Percentiles rank a stretch among this genome's conserved stretches.
These are phyloP conservation scores for Saprolegnia parasitica DNA, from an alignment of 352 stramenopile species.

Conservation along the genomic window DNA sequence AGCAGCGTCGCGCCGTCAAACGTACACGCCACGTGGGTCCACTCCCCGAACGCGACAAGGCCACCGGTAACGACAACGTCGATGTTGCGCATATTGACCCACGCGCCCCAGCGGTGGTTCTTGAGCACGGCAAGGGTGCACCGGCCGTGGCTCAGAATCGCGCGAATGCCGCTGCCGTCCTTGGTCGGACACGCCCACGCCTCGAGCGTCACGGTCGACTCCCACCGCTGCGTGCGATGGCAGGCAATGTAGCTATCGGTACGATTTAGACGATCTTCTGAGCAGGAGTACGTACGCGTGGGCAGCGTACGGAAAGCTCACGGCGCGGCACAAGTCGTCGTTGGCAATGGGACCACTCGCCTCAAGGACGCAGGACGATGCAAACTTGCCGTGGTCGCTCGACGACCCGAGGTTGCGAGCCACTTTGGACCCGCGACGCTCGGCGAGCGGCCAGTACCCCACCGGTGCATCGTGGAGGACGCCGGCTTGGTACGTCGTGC, in stretches of 20 bases:
- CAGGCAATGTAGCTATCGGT: conserved; percentile 13
- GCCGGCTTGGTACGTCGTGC: conserved; percentile 74
- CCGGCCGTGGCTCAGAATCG: conserved; percentile 38
- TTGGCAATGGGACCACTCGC: conserved; percentile 71
- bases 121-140: conserved; percentile 69
- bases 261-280: not conserved
- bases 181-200: conserved; percentile 33
- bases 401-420: conserved; percentile 68
- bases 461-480: conserved; percentile 56
- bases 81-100: conserved; percentile 70
- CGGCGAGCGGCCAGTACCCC: conserved; percentile 86
- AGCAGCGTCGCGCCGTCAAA: conserved; percentile 84
- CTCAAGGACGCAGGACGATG: conserved; percentile 65
- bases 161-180: conserved; percentile 16
- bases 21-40: conserved; percentile 83
- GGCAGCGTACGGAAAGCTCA: conserved; percentile 52
- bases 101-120: conserved; percentile 74
- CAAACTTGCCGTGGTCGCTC: conserved; percentile 48
- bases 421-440: conserved; percentile 61
- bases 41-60: conserved; percentile 56
- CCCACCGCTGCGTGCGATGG: conserved; percentile 9
- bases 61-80: conserved; percentile 60
- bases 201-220: conserved; percentile 51
- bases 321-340: conserved; percentile 68
- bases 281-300: conserved; percentile 52